Evolutionary conservation across 257 asterid genomes (phyloP), one percentile per base, ranked within the genome.

Genomic region (Scutellaria minor): DNA sequence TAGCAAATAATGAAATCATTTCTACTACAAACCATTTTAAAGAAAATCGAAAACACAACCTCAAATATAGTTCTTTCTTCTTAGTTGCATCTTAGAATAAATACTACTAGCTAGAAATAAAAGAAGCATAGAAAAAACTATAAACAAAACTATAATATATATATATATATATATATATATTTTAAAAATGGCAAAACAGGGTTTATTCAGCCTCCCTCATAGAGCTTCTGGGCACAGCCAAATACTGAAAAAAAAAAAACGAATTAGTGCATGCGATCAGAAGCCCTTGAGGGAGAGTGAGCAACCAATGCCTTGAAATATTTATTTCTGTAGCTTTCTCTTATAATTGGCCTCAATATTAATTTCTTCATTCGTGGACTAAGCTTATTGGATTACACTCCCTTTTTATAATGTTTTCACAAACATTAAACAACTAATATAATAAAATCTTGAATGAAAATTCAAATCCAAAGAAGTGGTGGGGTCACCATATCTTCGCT

Each of bases 211-310:
- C 54, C 86, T 75, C 82, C 80, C 58, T 4, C 64, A 59, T 6
- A 31, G 76, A 51, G 78, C 84, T 70, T 63, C 82, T 69, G 56
- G 53, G 68, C 79, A 18, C 50, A 55, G 24, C 73, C 64, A 68
- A 24, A 12, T 15, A 42, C 15, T 14, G 27, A 50, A 51, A 46
- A 14, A 1, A 3, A 13, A 66, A 1, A 7, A 2, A 2, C 1
- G 9, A 51, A 3, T 1, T 5, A 24, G 3, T 53, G 9, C 20
- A 31, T 11, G 39, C 10, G 73, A 66, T 48, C 45, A 79, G 80
- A 78, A 83, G 82, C 83, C 84, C 82, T 77, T 80, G 83, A 74
- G 76, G 81, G 81, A 75, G 83, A 83, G 61, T 58, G 77, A 78
- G 54, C 51, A 80, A 72, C 72, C 80, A 72, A 57, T 78, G 78